Percentiles rank a stretch among this genome's conserved stretches.
Evolutionary conservation across 495 filamentous ascomycete species (phyloP).

Genomic region (Patellaria atrata): DNA sequence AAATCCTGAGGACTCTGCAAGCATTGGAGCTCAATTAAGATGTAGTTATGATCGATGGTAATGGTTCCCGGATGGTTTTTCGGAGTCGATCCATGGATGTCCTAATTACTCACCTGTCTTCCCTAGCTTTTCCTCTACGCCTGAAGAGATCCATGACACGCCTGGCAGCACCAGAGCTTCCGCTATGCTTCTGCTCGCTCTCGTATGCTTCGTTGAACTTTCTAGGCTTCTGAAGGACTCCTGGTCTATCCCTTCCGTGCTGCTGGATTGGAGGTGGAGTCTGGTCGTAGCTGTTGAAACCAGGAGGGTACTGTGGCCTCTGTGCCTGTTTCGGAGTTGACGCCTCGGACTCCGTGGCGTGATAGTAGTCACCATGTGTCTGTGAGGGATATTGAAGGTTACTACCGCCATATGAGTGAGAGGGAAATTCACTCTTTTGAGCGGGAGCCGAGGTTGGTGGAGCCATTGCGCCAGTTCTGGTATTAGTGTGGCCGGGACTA

Average conservation of each 20-base stretch:
- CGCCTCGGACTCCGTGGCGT: conserved; percentile 16
- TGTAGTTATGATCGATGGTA: too few relatives aligned
- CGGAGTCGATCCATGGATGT: too few relatives aligned
- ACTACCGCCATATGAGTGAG: conserved; percentile 7
- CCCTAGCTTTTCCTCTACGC: conserved; percentile 48
- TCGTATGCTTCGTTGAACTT: conserved; percentile 90
- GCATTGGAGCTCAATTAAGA: too few relatives aligned
- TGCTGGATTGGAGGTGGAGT: conserved; percentile 1
- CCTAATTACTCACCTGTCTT: too few relatives aligned
- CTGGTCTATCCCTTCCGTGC: conserved; percentile 21
- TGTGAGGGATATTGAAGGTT: conserved; percentile 13
- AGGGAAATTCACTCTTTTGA: conserved; percentile 16
- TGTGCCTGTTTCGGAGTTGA: conserved; percentile 6
- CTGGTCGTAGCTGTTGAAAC: conserved; percentile 12
- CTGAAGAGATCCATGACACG: conserved; percentile 98
- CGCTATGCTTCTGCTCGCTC: conserved; percentile 49
- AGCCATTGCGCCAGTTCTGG: neutral
- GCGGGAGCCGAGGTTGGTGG: conserved; percentile 11
- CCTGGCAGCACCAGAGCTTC: conserved; percentile 70
- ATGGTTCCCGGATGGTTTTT: too few relatives aligned
- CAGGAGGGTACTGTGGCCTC: conserved; percentile 9
- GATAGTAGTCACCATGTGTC: conserved; percentile 8
- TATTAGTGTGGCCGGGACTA: conserved; percentile 8
- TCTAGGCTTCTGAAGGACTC: conserved; percentile 63
- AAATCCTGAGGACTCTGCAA: too few relatives aligned